Evolutionary conservation across 345 rosid genomes (phyloP).

Genomic region (Lepidium aucheri): DNA sequence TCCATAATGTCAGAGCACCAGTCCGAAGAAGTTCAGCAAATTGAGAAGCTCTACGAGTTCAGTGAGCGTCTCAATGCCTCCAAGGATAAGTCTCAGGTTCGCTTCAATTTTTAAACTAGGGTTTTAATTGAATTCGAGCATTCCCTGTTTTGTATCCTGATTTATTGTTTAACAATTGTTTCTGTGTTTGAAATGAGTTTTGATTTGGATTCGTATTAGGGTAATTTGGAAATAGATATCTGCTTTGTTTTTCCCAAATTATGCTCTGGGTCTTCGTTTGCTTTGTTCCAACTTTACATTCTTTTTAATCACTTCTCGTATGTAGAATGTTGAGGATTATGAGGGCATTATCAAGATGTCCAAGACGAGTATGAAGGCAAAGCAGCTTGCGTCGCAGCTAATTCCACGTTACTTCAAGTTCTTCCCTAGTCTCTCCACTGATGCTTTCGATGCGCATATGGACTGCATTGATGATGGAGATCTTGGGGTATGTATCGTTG

Average conservation of each 20-base stretch:
- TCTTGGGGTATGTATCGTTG: constrained; percentile 53
- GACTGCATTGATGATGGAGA: constrained; percentile 94
- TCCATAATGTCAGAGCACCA: constrained; percentile 52
- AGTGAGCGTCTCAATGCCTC: constrained; percentile 90
- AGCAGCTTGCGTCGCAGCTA: constrained; percentile 94
- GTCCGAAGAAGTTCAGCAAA: constrained; percentile 60
- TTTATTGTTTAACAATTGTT: not conserved
- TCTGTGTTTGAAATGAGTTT: not conserved
- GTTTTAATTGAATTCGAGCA: constrained; percentile 13
- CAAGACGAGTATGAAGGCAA: constrained; percentile 70
- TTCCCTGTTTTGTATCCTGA: not conserved
- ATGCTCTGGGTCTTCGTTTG: not conserved
- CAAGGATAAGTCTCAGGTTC: constrained; percentile 93
- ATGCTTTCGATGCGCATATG: constrained; percentile 68
- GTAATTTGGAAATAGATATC: not conserved
- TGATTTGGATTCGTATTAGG: not conserved
- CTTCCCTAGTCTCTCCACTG: constrained; percentile 67
- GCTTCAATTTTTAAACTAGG: constrained; percentile 6
- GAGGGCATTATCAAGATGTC: constrained; percentile 79
- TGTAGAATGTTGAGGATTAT: constrained; percentile 74
- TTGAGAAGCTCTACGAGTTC: constrained; percentile 96
- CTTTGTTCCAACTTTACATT: not conserved
- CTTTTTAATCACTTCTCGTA: not conserved
- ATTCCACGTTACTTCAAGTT: constrained; percentile 97
- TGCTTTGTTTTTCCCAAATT: not conserved